phyloP scores from a whole-genome alignment of 2,329 filamentous ascomycete species.

The Chaetomium sp. region DNA sequence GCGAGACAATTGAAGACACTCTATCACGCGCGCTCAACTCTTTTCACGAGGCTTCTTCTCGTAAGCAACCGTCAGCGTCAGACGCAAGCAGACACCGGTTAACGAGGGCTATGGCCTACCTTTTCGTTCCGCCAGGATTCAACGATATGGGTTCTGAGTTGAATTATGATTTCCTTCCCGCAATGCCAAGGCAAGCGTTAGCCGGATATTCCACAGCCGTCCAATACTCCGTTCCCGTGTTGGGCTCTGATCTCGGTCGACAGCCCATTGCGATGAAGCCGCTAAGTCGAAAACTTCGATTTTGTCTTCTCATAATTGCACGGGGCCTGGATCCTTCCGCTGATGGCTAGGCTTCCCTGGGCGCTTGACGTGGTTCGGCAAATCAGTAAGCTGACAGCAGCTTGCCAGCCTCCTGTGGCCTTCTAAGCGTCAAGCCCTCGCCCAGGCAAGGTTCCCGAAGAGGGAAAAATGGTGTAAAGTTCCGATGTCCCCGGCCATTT shows the following conservation, averaged over 20 bases:
- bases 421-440: background rate
- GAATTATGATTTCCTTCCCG: background rate
- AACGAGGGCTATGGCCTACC: background rate
- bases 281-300: background rate
- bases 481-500: background rate
- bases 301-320: background rate
- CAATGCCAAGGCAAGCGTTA: background rate
- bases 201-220: background rate
- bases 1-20: background rate
- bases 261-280: background rate
- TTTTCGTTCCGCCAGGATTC: background rate
- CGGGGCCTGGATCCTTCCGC: background rate
- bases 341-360: background rate
- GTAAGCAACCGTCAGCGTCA: background rate
- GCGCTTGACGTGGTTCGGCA: background rate
- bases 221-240: background rate
- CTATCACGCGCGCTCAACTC: background rate
- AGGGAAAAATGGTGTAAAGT: background rate
- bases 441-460: background rate
- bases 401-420: background rate
- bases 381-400: slow-evolving; percentile 19
- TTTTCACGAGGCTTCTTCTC: background rate
- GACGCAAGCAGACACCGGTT: background rate
- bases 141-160: background rate
- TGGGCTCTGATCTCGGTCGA: background rate